These are phyloP conservation scores for Saxispiralis lemnorum DNA, from an alignment of 495 filamentous ascomycete species.

Conservation along the genomic window DNA sequence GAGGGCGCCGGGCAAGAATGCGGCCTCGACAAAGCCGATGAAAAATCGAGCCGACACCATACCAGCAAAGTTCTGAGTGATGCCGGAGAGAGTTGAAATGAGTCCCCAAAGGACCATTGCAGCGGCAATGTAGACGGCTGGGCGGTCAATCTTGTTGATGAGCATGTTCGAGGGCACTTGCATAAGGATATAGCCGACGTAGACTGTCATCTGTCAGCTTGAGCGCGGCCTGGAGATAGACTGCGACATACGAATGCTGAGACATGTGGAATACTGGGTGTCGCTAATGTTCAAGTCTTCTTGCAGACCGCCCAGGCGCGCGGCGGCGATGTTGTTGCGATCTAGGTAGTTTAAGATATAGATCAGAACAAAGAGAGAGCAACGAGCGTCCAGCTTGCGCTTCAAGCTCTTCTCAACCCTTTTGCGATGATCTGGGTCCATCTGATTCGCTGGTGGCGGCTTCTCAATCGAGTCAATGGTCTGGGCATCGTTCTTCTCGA, in stretches of 20 bases:
- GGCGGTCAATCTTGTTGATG: slow-evolving; percentile 21
- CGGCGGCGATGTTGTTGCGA: slow-evolving; percentile 11
- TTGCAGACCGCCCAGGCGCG: slow-evolving; percentile 4
- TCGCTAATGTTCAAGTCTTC: slow-evolving; percentile 6
- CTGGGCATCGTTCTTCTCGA: too few relatives aligned
- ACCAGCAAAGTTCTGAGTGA: slow-evolving; percentile 34
- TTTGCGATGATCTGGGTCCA: background rate
- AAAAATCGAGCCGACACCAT: slow-evolving; percentile 33
- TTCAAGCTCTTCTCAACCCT: background rate
- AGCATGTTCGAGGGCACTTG: slow-evolving; percentile 9
- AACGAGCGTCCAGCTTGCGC: slow-evolving; percentile 3
- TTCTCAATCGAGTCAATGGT: too few relatives aligned
- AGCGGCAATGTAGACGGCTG: slow-evolving; percentile 21
- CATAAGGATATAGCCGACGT: slow-evolving; percentile 6
- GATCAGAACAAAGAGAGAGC: slow-evolving; percentile 4
- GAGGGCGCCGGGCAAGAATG: slow-evolving; percentile 29
- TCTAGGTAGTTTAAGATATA: slow-evolving; percentile 13
- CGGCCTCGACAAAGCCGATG: slow-evolving; percentile 23
- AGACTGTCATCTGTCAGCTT: background rate
- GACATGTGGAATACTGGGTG: slow-evolving; percentile 9
- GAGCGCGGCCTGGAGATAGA: too few relatives aligned
- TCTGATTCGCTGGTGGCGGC: background rate
- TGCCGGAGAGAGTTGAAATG: slow-evolving; percentile 14
- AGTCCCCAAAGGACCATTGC: slow-evolving; percentile 28
- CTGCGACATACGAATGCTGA: slow-evolving; percentile 3